Percentiles rank a stretch among this genome's conserved stretches.
These are phyloP conservation scores for Pseudonitzschia pungens DNA, from an alignment of 108 stramenopile species.

Conservation along the genomic window DNA sequence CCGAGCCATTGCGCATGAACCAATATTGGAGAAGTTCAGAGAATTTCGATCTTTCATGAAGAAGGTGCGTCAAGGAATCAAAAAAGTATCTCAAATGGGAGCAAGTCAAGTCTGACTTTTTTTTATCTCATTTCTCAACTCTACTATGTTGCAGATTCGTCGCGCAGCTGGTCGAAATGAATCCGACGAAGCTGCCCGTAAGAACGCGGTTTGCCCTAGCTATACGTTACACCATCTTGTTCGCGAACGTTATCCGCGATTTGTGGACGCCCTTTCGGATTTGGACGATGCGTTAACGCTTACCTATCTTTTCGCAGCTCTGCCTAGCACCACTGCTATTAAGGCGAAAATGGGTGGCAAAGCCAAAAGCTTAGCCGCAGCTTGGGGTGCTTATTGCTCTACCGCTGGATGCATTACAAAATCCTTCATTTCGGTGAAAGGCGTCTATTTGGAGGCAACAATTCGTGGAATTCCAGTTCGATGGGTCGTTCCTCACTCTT, in stretches of 20 bases:
- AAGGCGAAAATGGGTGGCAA: constrained; percentile 76
- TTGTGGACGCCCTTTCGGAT: constrained; percentile 93
- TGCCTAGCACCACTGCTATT: constrained; percentile 77
- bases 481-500: constrained; percentile 97
- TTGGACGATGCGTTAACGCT: constrained; percentile 97
- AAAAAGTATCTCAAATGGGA: not conserved
- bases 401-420: constrained; percentile 86
- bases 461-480: constrained; percentile 75
- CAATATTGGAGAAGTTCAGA: constrained; percentile 94
- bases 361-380: constrained; percentile 79
- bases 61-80: constrained; percentile 50
- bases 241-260: constrained; percentile 97
- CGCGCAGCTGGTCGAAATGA: constrained; percentile 82
- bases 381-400: constrained; percentile 94
- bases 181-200: constrained; percentile 85
- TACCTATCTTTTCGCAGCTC: constrained; percentile 91
- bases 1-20: constrained; percentile 94
- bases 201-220: constrained; percentile 73
- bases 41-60: constrained; percentile 97
- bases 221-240: constrained; percentile 97
- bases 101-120: not conserved
- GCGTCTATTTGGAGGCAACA: constrained; percentile 92
- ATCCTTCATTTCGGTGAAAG: constrained; percentile 97
- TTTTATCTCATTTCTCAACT: constrained; percentile 14
- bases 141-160: constrained; percentile 45